Evolutionary conservation across 2,329 filamentous ascomycete genomes (phyloP).

Genomic region (Periconia sp.): DNA sequence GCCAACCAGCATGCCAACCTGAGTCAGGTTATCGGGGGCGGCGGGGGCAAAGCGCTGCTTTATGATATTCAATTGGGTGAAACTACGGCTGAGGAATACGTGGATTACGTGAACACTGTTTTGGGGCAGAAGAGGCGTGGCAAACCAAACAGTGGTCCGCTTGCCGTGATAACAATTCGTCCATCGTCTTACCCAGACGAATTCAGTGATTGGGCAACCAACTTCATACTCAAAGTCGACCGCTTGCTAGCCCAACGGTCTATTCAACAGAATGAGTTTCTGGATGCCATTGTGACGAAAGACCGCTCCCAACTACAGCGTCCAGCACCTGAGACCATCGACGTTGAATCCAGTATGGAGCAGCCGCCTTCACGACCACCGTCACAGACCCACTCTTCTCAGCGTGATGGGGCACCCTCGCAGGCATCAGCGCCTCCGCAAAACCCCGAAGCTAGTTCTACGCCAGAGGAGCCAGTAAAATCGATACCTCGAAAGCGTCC

Average conservation of each 20-base stretch:
- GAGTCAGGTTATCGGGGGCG: constrained; percentile 72
- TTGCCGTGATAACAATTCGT: constrained; percentile 77
- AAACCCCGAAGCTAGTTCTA: constrained; percentile 16
- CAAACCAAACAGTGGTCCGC: constrained; percentile 63
- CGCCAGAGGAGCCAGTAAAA: constrained; percentile 23
- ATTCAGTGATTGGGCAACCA: constrained; percentile 65
- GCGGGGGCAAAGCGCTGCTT: constrained; percentile 78
- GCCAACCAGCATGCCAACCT: constrained; percentile 74
- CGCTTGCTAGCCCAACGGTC: constrained; percentile 75
- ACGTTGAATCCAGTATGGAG: constrained; percentile 20
- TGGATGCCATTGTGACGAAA: constrained; percentile 83
- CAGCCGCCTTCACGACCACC: background rate
- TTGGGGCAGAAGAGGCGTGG: constrained; percentile 74
- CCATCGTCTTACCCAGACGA: constrained; percentile 46
- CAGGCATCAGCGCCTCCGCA: constrained; percentile 20
- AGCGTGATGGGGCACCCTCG: constrained; percentile 15
- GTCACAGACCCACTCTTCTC: constrained; percentile 11
- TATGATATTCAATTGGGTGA: constrained; percentile 62
- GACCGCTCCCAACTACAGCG: constrained; percentile 73
- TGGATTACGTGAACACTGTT: constrained; percentile 72
- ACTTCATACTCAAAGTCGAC: constrained; percentile 71
- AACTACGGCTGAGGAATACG: constrained; percentile 74
- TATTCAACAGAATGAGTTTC: constrained; percentile 86
- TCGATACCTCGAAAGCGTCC: constrained; percentile 33
- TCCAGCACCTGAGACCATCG: constrained; percentile 54